Percentiles rank a stretch among this genome's conserved stretches.
Evolutionary conservation across 2,329 filamentous ascomycete genomes (phyloP).

Genomic region (Microcyclosporella mali): DNA sequence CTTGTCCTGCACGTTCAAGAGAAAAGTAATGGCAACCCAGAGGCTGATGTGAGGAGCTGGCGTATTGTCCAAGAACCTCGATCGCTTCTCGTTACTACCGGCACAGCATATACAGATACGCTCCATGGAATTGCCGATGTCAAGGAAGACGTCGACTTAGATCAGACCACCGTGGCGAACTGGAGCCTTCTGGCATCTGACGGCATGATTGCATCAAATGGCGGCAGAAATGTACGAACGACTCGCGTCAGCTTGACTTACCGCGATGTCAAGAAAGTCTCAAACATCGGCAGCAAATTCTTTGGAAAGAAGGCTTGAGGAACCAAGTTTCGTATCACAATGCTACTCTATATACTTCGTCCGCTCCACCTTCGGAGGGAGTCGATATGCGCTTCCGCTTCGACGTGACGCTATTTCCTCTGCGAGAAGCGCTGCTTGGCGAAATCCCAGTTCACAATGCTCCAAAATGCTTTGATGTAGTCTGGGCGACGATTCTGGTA

Average conservation of each 20-base stretch:
- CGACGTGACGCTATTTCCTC: slow-evolving; percentile 7
- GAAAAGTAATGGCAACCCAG: slow-evolving; percentile 43
- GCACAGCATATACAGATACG: slow-evolving; percentile 61
- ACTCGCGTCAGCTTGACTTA: slow-evolving; percentile 72
- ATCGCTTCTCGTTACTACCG: slow-evolving; percentile 68
- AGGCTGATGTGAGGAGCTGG: slow-evolving; percentile 41
- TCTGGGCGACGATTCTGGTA: slow-evolving; percentile 70
- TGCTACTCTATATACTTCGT: background rate
- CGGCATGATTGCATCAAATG: slow-evolving; percentile 34
- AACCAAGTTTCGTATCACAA: background rate
- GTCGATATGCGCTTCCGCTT: background rate
- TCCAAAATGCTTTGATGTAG: slow-evolving; percentile 72
- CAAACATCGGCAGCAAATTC: slow-evolving; percentile 63
- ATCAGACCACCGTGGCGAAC: slow-evolving; percentile 55
- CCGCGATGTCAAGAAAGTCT: slow-evolving; percentile 78
- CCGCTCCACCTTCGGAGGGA: background rate
- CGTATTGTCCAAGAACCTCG: slow-evolving; percentile 77
- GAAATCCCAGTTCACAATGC: slow-evolving; percentile 67
- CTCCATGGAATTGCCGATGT: slow-evolving; percentile 69
- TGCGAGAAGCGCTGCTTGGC: slow-evolving; percentile 19
- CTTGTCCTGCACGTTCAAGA: slow-evolving; percentile 70
- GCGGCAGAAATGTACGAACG: slow-evolving; percentile 52
- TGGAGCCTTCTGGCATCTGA: slow-evolving; percentile 59
- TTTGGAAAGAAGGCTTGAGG: slow-evolving; percentile 38
- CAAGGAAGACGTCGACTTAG: slow-evolving; percentile 59